Percentiles rank a stretch among this genome's conserved stretches.
phyloP scores from a whole-genome alignment of 2,329 filamentous ascomycete species.

The Penicillium sp. region DNA sequence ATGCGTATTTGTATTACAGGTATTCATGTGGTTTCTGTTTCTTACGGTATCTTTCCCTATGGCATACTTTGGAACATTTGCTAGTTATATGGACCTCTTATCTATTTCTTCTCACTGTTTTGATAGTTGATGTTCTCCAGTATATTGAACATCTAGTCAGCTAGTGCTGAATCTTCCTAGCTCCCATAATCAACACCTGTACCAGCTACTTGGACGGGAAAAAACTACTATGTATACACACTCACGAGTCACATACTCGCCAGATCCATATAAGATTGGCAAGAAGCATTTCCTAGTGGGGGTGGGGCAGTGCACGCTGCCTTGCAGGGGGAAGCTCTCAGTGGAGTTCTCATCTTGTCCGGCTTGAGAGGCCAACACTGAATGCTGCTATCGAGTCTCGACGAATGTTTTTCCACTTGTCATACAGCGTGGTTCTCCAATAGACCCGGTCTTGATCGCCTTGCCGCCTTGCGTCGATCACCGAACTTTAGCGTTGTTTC shows the following conservation, averaged over 20 bases:
- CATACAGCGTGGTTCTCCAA: slow-evolving; percentile 1
- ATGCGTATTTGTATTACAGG: slow-evolving; percentile 6
- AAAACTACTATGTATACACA: too few relatives aligned
- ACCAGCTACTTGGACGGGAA: too few relatives aligned
- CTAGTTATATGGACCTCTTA: not conserved
- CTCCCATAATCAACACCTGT: too few relatives aligned
- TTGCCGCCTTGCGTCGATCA: slow-evolving; percentile 1
- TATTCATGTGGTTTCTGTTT: not conserved
- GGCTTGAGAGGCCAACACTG: not conserved
- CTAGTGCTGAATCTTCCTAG: too few relatives aligned
- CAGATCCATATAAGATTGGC: slow-evolving; percentile 5
- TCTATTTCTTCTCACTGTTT: too few relatives aligned
- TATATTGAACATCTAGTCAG: not conserved
- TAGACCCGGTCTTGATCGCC: slow-evolving; percentile 2
- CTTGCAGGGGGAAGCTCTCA: slow-evolving; percentile 21
- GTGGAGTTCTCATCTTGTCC: slow-evolving; percentile 19
- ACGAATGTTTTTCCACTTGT: too few relatives aligned
- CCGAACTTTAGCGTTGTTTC: slow-evolving; percentile 7
- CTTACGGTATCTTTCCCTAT: not conserved
- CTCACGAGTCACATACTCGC: not conserved
- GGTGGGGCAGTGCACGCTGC: slow-evolving; percentile 27
- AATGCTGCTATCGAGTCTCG: not conserved
- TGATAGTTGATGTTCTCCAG: not conserved
- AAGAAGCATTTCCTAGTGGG: slow-evolving; percentile 14
- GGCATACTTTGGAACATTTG: not conserved